Evolutionary conservation across 306 rosid species (phyloP), one percentile per base, ranked within the genome.

Genomic region (Castanopsis chinensis): DNA sequence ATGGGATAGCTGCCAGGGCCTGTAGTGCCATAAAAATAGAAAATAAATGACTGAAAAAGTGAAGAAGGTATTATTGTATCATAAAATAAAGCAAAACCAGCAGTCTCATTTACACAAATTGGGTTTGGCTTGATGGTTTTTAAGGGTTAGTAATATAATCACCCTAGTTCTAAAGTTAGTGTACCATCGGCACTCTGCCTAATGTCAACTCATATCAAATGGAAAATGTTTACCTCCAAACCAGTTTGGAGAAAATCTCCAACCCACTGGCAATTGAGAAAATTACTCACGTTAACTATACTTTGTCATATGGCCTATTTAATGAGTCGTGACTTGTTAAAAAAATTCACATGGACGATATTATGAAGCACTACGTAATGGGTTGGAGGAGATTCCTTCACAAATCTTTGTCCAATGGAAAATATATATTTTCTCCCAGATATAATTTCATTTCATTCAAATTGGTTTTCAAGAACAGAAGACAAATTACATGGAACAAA

Each of bases 1-100:
- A 92, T 72, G 99, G 99, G 81, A 96, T 93, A 73, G 98, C 97
- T 58, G 97, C 94, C 78, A 96, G 83, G n/a, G 99, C 96, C 99
- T 96, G 90, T 75, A 84, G 75, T 59, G 74, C 78, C 84, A 86
- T 79, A 30, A 83, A 63, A 37, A 49, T 49, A 1, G 15, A 49
- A 12, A 49, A 49, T 12, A 41, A 78, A 41, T 59, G 7, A 37
- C 7, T 37, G 45, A 37, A 37, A 37, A 37, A 56, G 71, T 81
- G 76, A 14, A 15, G 32, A 57, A 18, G 54, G 80, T 64, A 25
- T 43, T 0, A 59, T 33, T 19, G 14, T 1, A 37, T 30, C 3
- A 25, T 54, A 14, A 61, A 32, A 64, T 64, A 79, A 76, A 51
- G 5, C 2, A 33, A 49, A 69, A 79, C 74, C 70, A 76, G 15